phyloP scores from a whole-genome alignment of 768 basidiomycete genomes.

The Trametes cinnabarina region DNA sequence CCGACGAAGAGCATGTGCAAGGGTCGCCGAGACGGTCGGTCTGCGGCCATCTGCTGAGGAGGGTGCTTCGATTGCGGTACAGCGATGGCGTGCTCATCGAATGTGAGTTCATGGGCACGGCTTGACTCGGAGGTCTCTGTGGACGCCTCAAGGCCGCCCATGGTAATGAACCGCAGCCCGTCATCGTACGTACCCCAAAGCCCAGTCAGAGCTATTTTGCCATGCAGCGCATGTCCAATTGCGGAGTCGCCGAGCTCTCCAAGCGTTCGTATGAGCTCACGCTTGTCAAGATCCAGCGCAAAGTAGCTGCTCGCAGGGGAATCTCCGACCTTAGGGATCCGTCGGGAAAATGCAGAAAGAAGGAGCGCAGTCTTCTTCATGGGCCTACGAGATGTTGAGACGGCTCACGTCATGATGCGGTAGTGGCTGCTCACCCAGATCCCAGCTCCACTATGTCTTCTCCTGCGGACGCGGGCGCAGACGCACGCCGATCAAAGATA shows the following conservation, averaged over 20 bases:
- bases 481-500: constrained; percentile 51
- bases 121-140: constrained; percentile 3
- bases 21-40: constrained; percentile 40
- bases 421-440: constrained; percentile 72
- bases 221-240: constrained; percentile 57
- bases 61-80: too few relatives aligned
- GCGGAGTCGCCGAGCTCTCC: constrained; percentile 61
- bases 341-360: constrained; percentile 64
- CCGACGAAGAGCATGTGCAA: constrained; percentile 92
- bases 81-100: too few relatives aligned
- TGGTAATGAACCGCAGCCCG: constrained; percentile 74
- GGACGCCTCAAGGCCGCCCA: constrained; percentile 50
- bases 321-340: constrained; percentile 38
- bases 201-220: constrained; percentile 77
- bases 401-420: not conserved
- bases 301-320: constrained; percentile 71
- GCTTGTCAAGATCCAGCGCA: constrained; percentile 91
- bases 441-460: constrained; percentile 83
- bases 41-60: too few relatives aligned
- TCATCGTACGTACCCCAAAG: constrained; percentile 91
- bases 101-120: not conserved
- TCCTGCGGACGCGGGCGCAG: constrained; percentile 35
- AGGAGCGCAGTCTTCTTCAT: constrained; percentile 88
- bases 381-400: constrained; percentile 45
- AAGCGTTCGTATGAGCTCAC: constrained; percentile 80